Conservation (phyloP, 2,329 filamentous ascomycete species). For the Colletotrichum magnum region DNA sequence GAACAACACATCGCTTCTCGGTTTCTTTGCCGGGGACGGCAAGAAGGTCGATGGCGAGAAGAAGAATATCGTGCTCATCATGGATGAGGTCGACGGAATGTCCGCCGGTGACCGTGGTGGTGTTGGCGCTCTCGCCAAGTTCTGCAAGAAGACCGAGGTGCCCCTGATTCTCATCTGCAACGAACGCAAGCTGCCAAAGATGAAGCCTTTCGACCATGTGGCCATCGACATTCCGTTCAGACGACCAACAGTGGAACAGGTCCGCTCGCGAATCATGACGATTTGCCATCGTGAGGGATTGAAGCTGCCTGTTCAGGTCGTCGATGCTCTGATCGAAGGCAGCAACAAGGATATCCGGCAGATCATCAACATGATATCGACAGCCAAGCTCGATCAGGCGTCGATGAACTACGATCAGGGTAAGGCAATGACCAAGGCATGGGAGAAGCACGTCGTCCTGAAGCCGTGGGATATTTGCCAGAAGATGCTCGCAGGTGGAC, state of each 20-base stretch:
- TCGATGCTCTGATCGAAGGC: constrained; percentile 95
- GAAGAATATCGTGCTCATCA: constrained; percentile 95
- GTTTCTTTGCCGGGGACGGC: constrained; percentile 89
- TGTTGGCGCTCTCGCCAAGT: constrained; percentile 92
- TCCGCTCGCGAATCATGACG: constrained; percentile 92
- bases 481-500: constrained; percentile 89
- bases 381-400: constrained; percentile 88
- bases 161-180: constrained; percentile 99
- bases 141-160: constrained; percentile 95
- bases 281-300: constrained; percentile 94
- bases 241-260: constrained; percentile 90
- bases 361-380: constrained; percentile 98
- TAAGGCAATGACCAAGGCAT: constrained; percentile 96
- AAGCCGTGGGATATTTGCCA: constrained; percentile 99
- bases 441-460: constrained; percentile 97
- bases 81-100: constrained; percentile 99
- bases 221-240: constrained; percentile 90
- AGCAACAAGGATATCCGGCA: constrained; percentile 96
- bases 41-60: constrained; percentile 84
- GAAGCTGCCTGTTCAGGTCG: constrained; percentile 84
- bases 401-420: constrained; percentile 87
- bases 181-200: constrained; percentile 91
- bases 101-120: constrained; percentile 96
- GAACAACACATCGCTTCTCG: constrained; percentile 92
- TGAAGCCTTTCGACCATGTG: constrained; percentile 95